A percentile compares a stretch with the other conserved stretches of the same genome.
Conservation (phyloP, 1,284 basidiomycete species). For the Cryptococcus depauperatus region DNA sequence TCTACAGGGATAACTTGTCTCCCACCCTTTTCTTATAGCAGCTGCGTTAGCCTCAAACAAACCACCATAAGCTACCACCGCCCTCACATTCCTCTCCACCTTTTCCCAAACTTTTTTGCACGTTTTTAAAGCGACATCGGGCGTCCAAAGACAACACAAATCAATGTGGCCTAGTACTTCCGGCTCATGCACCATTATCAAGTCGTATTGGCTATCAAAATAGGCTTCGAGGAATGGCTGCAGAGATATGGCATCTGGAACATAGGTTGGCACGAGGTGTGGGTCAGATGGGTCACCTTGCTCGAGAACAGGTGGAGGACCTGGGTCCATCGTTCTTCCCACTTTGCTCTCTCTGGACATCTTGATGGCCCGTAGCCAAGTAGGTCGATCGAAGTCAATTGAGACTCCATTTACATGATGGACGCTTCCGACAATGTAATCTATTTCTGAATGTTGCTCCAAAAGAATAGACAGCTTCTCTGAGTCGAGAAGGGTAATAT, state of each 20-base stretch:
- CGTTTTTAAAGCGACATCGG: slow-evolving; percentile 51
- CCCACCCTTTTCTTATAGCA: slow-evolving; percentile 86
- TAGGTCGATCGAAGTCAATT: slow-evolving; percentile 76
- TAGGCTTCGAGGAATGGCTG: slow-evolving; percentile 56
- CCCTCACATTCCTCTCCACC: slow-evolving; percentile 67
- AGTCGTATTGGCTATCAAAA: slow-evolving; percentile 69
- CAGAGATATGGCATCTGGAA: slow-evolving; percentile 14
- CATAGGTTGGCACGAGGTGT: slow-evolving; percentile 9
- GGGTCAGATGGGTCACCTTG: slow-evolving; percentile 5
- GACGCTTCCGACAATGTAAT: slow-evolving; percentile 88
- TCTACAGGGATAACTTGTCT: slow-evolving; percentile 67
- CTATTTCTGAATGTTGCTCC: slow-evolving; percentile 55
- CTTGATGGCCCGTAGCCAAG: slow-evolving; percentile 29
- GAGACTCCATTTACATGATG: slow-evolving; percentile 84
- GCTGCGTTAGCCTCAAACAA: slow-evolving; percentile 91
- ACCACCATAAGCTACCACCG: slow-evolving; percentile 73
- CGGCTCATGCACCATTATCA: slow-evolving; percentile 65
- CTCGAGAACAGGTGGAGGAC: slow-evolving; percentile 8
- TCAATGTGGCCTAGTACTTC: slow-evolving; percentile 93
- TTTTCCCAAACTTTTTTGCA: slow-evolving; percentile 58
- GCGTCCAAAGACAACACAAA: slow-evolving; percentile 71
- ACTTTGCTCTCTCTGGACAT: neutral
- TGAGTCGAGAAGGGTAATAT: slow-evolving; percentile 64
- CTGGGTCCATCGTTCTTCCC: slow-evolving; percentile 16
- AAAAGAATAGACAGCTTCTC: slow-evolving; percentile 49